Evolutionary conservation across 805 yeast species (phyloP), one percentile per base, ranked within the genome.

Genomic region (Kodamaea kaohsiungensis): DNA sequence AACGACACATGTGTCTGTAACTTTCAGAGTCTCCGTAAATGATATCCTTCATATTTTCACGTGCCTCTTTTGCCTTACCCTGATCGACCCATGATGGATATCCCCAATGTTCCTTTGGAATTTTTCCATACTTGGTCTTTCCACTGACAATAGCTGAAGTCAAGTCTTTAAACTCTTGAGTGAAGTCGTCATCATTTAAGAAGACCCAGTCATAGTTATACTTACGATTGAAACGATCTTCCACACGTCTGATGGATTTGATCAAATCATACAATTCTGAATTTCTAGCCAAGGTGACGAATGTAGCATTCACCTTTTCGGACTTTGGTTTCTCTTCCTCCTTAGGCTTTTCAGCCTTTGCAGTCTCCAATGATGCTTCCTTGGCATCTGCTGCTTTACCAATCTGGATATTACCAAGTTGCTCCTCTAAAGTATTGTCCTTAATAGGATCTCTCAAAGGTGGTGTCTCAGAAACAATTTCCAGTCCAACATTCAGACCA

Each of bases 131-230:
- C 57, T 85, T 80, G 48, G 92, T 85, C 5, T 70, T 78, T 56
- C 98, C 98, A 33, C 92, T 84, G n/a, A 86, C 85, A 65, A 91
- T 72, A n/a, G 88, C 80, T 1, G 81, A 59, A 7, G 96, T 88
- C 38, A 84, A 80, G 38, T 74, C 73, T 63, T 84, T 89, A 71
- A 95, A 93, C 63, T 92, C 96, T 3, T 89, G 91, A 47, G 84
- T 78, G 73, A 93, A 95, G 46, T 80, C 86, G 54, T 86, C 92
- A 67, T 93, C 97, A 68, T 93, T 93, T 61, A 93, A 77, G 69
- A 93, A 95, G 19, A 91, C 95, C 98, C 98, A 93, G 63, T 96
- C 98, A 65, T 93, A 93, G 59, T 89, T 80, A 73, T 73, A 92
- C 46, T 88, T 80, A 13, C 75, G 68, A 76, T 93, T 93, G 78